These are phyloP conservation scores for Urtica urens DNA, from an alignment of 306 rosid genomes.

Conservation along the genomic window DNA sequence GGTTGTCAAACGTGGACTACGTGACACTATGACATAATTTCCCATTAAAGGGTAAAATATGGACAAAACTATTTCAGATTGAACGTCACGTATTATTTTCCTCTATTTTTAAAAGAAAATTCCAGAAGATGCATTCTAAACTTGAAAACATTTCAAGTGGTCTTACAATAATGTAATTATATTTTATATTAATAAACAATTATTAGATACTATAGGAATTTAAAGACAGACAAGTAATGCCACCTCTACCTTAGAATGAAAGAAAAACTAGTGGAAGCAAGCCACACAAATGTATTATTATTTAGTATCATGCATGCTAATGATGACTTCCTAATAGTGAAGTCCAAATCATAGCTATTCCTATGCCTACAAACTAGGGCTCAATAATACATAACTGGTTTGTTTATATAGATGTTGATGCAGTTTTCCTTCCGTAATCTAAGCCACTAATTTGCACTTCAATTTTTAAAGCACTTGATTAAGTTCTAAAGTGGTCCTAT, in stretches of 20 bases:
- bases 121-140: too few relatives aligned
- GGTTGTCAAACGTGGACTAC: too few relatives aligned
- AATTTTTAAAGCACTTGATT: slow-evolving; percentile 1
- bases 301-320: background rate
- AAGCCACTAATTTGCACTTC: slow-evolving; percentile 7
- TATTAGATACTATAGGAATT: too few relatives aligned
- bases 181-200: too few relatives aligned
- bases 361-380: slow-evolving; percentile 10
- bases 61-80: too few relatives aligned
- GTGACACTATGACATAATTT: too few relatives aligned
- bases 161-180: too few relatives aligned
- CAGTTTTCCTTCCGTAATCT: background rate
- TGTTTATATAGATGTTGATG: slow-evolving; percentile 1
- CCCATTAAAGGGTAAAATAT: too few relatives aligned
- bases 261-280: background rate
- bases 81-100: too few relatives aligned
- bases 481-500: slow-evolving; percentile 1
- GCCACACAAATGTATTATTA: background rate
- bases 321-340: background rate
- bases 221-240: background rate
- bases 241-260: background rate
- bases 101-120: too few relatives aligned
- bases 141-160: too few relatives aligned
- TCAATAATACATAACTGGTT: slow-evolving; percentile 8
- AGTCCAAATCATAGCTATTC: slow-evolving; percentile 8